These are phyloP conservation scores for Hemileccinum impolitum DNA, from an alignment of 768 basidiomycete genomes.

Conservation along the genomic window DNA sequence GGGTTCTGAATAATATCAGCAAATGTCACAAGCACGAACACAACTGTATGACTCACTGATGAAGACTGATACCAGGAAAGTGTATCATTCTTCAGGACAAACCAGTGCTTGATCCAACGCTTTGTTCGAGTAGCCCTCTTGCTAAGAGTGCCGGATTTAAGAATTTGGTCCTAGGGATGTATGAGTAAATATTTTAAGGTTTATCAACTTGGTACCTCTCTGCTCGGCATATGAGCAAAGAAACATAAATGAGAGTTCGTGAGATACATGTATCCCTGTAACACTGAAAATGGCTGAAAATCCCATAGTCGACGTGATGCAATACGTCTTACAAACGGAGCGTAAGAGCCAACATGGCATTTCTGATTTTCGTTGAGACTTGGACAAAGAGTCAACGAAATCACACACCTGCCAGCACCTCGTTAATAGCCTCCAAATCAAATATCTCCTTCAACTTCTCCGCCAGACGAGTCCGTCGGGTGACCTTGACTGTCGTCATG, in stretches of 20 bases:
- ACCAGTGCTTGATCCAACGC: constrained; percentile 95
- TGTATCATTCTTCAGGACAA: constrained; percentile 92
- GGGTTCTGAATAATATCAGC: constrained; percentile 62
- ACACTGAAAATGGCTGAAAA: constrained; percentile 45
- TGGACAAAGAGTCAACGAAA: background rate
- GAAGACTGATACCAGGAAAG: constrained; percentile 97
- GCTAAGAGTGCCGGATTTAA: constrained; percentile 87
- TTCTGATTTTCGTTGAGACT: constrained; percentile 44
- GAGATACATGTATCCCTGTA: constrained; percentile 97
- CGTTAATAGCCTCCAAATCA: constrained; percentile 72
- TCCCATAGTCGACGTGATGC: background rate
- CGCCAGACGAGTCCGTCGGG: constrained; percentile 70
- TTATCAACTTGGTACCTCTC: constrained; percentile 57
- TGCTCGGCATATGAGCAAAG: constrained; percentile 89
- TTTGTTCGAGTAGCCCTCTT: constrained; percentile 89
- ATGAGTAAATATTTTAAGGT: constrained; percentile 7
- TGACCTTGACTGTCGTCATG: constrained; percentile 67
- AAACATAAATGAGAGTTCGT: constrained; percentile 94
- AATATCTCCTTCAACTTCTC: constrained; percentile 90
- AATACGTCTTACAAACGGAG: constrained; percentile 68
- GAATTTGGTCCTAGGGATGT: constrained; percentile 69
- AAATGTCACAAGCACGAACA: constrained; percentile 1
- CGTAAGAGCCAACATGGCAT: constrained; percentile 93
- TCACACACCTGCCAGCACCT: constrained; percentile 75
- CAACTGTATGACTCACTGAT: constrained; percentile 49